Conservation (phyloP, 1,139 yeast genomes). For the Kodamaea sp. region DNA sequence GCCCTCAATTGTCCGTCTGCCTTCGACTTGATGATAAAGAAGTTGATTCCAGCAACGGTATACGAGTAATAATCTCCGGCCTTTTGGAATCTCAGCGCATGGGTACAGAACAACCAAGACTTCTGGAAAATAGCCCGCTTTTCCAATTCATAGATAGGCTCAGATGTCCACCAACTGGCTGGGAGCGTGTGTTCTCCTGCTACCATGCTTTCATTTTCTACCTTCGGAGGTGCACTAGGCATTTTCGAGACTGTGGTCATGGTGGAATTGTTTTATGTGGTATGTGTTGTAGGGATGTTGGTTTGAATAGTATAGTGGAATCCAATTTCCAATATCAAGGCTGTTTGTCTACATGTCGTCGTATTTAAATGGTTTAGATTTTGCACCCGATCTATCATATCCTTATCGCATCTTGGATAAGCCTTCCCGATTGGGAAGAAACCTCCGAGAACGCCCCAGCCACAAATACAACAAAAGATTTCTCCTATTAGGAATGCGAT, state of each 20-base stretch:
- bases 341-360: too few species aligned
- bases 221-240: constrained; percentile 29
- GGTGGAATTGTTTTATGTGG: too few species aligned
- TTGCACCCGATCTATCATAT: too few species aligned
- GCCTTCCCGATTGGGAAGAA: too few species aligned
- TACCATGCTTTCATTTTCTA: constrained; percentile 23
- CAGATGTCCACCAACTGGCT: constrained; percentile 67
- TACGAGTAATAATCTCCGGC: constrained; percentile 58
- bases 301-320: too few species aligned
- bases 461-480: too few species aligned
- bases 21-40: constrained; percentile 56
- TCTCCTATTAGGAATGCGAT: too few species aligned
- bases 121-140: constrained; percentile 57
- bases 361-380: too few species aligned
- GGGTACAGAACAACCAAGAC: constrained; percentile 57
- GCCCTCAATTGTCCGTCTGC: constrained; percentile 52
- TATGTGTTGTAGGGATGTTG: too few species aligned
- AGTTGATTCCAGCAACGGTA: constrained; percentile 53
- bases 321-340: too few species aligned
- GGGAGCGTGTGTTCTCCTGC: constrained; percentile 62
- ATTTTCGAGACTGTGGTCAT: constrained; percentile 13
- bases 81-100: constrained; percentile 50
- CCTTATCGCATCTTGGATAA: too few species aligned
- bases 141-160: constrained; percentile 56
- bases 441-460: too few species aligned